Evolutionary conservation across 2,329 filamentous ascomycete species (phyloP).

Genomic region (Cryphonectria nitschkei): DNA sequence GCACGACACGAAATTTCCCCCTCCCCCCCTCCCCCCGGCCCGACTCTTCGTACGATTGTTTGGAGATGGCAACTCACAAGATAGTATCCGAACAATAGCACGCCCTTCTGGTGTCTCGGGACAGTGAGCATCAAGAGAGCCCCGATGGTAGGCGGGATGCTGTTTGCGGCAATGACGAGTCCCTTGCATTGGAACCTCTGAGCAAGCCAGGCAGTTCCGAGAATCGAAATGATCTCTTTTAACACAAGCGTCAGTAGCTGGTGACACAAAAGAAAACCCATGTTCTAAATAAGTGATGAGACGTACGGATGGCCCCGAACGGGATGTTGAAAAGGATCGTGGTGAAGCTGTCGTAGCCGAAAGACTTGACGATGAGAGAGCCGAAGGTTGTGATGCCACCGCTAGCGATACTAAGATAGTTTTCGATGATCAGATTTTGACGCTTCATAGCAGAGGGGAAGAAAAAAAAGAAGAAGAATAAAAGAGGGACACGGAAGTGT

Average conservation of each 20-base stretch:
- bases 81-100: slow-evolving; percentile 55
- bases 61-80: slow-evolving; percentile 39
- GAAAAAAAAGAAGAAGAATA: too few species aligned
- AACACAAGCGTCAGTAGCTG: not conserved
- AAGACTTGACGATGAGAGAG: slow-evolving; percentile 59
- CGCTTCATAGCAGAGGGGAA: slow-evolving; percentile 21
- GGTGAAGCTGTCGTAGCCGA: slow-evolving; percentile 58
- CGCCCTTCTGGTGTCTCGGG: slow-evolving; percentile 49
- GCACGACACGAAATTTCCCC: not conserved
- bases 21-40: too few species aligned
- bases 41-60: too few species aligned
- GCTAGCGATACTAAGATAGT: slow-evolving; percentile 46
- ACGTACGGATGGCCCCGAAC: slow-evolving; percentile 53
- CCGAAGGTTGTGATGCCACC: slow-evolving; percentile 64
- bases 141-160: slow-evolving; percentile 44
- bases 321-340: slow-evolving; percentile 65
- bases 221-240: slow-evolving; percentile 59
- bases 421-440: slow-evolving; percentile 1
- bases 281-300: too few species aligned
- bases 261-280: too few species aligned
- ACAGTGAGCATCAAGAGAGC: slow-evolving; percentile 53
- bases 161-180: slow-evolving; percentile 45
- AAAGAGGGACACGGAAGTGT: not conserved
- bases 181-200: slow-evolving; percentile 48
- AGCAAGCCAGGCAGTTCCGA: slow-evolving; percentile 55